A percentile compares a stretch with the other conserved stretches of the same genome.
These are phyloP conservation scores for Cladorrhinum sp. DNA, from an alignment of 2,329 filamentous ascomycete genomes.

Conservation along the genomic window DNA sequence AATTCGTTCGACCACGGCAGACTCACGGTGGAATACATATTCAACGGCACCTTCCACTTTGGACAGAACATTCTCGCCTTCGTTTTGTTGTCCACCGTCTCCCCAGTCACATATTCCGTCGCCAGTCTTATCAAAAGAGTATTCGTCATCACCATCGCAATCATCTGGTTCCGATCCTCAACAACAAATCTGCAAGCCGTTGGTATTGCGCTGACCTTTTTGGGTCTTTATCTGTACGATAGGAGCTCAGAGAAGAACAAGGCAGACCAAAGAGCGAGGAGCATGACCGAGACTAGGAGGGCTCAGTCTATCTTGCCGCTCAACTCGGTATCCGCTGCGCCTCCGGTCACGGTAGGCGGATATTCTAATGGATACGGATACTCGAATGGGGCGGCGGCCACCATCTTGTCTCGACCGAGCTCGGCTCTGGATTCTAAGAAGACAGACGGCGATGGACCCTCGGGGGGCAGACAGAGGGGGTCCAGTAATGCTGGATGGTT, in stretches of 20 bases:
- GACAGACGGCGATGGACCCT: conserved; percentile 44
- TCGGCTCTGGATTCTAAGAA: conserved; percentile 44
- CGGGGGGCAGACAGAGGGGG: conserved; percentile 36
- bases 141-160: conserved; percentile 91
- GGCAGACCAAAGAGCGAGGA: conserved; percentile 76
- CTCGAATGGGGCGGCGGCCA: conserved; percentile 27
- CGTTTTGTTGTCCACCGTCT: conserved; percentile 85
- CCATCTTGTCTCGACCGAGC: background rate
- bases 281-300: conserved; percentile 51
- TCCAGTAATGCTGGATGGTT: conserved; percentile 60
- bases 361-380: conserved; percentile 17
- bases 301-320: conserved; percentile 65
- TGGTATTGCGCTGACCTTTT: conserved; percentile 83
- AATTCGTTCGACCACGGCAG: conserved; percentile 74
- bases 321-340: conserved; percentile 41
- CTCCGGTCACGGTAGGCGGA: conserved; percentile 7
- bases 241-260: conserved; percentile 84
- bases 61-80: conserved; percentile 95
- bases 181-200: conserved; percentile 79
- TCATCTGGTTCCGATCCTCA: conserved; percentile 91
- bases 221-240: conserved; percentile 94
- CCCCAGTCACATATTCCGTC: conserved; percentile 94
- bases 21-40: conserved; percentile 78
- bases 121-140: conserved; percentile 95
- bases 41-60: conserved; percentile 97